These are phyloP conservation scores for Fraxinus quadrangulata DNA, from an alignment of 257 asterid genomes.

Conservation along the genomic window DNA sequence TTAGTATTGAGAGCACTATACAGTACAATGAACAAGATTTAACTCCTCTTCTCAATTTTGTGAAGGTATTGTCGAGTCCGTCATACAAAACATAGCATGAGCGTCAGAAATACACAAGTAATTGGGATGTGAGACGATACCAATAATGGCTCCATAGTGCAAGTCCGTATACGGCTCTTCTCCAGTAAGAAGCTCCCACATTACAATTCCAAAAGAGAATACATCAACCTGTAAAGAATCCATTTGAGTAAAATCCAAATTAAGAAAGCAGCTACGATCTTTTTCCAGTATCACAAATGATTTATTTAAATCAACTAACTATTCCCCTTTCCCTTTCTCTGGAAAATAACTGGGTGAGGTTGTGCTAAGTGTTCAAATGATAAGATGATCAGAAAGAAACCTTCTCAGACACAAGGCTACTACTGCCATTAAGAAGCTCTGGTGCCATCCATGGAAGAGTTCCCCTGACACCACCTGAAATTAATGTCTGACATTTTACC, in stretches of 20 bases:
- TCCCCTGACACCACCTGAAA: slow-evolving; percentile 98
- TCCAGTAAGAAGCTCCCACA: slow-evolving; percentile 99
- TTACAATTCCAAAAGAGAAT: slow-evolving; percentile 88
- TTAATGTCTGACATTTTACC: slow-evolving; percentile 91
- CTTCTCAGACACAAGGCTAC: slow-evolving; percentile 97
- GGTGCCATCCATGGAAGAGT: slow-evolving; percentile 99
- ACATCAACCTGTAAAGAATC: slow-evolving; percentile 72
- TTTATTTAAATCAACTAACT: not conserved
- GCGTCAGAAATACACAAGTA: not conserved
- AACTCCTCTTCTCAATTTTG: not conserved
- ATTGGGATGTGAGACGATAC: slow-evolving; percentile 35
- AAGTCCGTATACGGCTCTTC: slow-evolving; percentile 93
- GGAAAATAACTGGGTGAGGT: not conserved
- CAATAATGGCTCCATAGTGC: slow-evolving; percentile 96
- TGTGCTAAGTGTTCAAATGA: not conserved
- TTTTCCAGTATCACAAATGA: not conserved
- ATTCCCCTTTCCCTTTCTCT: not conserved
- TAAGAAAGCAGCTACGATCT: not conserved
- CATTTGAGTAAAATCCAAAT: not conserved
- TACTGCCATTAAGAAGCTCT: slow-evolving; percentile 97
- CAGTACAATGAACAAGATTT: not conserved
- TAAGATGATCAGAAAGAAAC: slow-evolving; percentile 30
- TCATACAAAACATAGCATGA: not conserved
- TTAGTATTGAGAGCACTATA: too few species aligned
- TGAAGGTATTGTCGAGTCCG: not conserved